These are phyloP conservation scores for Polyrhizophydium stewartii DNA, from an alignment of 371 early-diverging fungal genomes.

Conservation along the genomic window DNA sequence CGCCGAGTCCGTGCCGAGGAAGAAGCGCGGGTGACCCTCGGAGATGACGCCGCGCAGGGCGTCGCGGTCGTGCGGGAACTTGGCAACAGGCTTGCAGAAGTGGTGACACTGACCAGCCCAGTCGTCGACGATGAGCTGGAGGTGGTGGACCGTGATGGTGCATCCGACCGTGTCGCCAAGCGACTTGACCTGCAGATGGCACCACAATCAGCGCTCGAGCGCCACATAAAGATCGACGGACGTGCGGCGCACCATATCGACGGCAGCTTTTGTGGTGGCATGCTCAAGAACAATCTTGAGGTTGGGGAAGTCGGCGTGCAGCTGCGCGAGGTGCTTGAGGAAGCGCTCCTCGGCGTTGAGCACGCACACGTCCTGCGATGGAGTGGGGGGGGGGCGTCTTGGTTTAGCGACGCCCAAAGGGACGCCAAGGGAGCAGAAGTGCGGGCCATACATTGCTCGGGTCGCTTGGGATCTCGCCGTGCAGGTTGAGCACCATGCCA, in stretches of 20 bases:
- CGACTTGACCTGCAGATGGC: slow-evolving; percentile 60
- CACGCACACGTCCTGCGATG: slow-evolving; percentile 71
- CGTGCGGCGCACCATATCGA: slow-evolving; percentile 58
- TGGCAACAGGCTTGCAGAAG: slow-evolving; percentile 98
- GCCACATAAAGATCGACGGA: too few relatives aligned
- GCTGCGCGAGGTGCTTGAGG: slow-evolving; percentile 73
- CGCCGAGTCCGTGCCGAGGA: slow-evolving; percentile 95
- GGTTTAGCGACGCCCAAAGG: neutral
- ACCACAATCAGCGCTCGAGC: neutral
- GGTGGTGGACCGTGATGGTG: slow-evolving; percentile 93
- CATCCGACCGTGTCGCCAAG: slow-evolving; percentile 89
- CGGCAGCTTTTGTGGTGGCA: slow-evolving; percentile 90
- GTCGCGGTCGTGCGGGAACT: slow-evolving; percentile 86
- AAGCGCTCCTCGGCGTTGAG: slow-evolving; percentile 96
- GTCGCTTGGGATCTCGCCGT: slow-evolving; percentile 93
- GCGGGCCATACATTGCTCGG: slow-evolving; percentile 47
- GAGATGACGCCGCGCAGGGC: slow-evolving; percentile 84
- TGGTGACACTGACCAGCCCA: slow-evolving; percentile 95
- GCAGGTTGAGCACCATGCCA: slow-evolving; percentile 91
- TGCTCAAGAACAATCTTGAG: slow-evolving; percentile 96
- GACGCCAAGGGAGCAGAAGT: too few relatives aligned
- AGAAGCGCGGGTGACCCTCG: slow-evolving; percentile 90
- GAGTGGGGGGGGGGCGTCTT: neutral
- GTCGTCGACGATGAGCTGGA: slow-evolving; percentile 88
- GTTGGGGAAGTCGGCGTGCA: slow-evolving; percentile 86